These are phyloP conservation scores for Argentina anserina DNA, from an alignment of 306 rosid species.

Conservation along the genomic window DNA sequence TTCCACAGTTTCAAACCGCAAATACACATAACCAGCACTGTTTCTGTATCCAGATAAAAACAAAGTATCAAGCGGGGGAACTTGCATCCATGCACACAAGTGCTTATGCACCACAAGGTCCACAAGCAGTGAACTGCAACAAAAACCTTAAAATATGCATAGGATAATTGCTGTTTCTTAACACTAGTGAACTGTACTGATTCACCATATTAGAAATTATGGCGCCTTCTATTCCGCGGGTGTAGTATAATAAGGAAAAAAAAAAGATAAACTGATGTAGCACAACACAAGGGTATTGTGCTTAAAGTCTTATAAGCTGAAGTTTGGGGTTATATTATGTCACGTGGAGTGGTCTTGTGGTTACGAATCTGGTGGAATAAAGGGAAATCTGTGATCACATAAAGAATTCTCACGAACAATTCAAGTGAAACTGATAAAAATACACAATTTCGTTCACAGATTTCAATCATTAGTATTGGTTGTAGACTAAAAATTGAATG, in stretches of 20 bases:
- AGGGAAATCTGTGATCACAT: neutral
- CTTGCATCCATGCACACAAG: neutral
- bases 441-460: neutral
- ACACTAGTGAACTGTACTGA: neutral
- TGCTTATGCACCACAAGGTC: neutral
- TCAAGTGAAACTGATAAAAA: neutral
- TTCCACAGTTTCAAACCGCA: constrained; percentile 80
- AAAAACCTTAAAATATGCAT: neutral
- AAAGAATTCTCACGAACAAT: neutral
- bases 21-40: constrained; percentile 85
- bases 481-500: neutral
- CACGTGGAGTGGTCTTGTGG: neutral
- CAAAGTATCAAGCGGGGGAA: neutral
- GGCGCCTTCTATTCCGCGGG: neutral
- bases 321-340: neutral
- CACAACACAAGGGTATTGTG: neutral
- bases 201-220: neutral
- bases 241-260: neutral
- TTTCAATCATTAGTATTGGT: neutral
- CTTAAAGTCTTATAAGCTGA: neutral
- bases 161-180: neutral
- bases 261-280: neutral
- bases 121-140: neutral
- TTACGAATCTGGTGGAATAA: neutral
- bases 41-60: constrained; percentile 42